phyloP scores from a whole-genome alignment of 139 green algal genomes.

The Chlorella sorokiniana region DNA sequence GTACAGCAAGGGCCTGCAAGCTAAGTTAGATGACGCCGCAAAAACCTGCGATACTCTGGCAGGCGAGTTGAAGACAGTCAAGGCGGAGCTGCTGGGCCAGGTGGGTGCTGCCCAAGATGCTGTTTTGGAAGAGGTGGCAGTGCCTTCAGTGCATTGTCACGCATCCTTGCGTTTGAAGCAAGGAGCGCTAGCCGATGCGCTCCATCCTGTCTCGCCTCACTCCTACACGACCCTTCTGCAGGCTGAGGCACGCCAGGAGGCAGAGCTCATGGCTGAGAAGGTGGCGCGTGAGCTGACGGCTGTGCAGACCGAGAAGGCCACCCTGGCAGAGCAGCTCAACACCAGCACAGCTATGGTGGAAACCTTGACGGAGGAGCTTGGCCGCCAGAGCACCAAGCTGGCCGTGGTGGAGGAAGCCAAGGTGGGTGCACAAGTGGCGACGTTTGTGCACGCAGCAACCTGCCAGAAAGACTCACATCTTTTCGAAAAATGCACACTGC shows the following conservation, averaged over 20 bases:
- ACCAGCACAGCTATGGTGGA: background rate
- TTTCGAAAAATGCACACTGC: background rate
- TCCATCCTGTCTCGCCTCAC: no score
- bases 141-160: no score
- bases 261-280: background rate
- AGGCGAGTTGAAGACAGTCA: background rate
- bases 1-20: background rate
- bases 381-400: background rate
- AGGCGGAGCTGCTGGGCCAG: background rate
- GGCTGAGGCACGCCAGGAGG: background rate
- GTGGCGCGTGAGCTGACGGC: background rate
- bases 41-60: background rate
- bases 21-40: background rate
- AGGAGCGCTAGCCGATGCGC: no score
- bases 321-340: background rate
- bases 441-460: background rate
- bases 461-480: background rate
- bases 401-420: background rate
- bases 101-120: conserved; percentile 1
- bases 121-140: no score
- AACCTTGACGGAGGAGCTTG: background rate
- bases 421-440: background rate
- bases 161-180: no score
- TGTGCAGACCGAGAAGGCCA: background rate
- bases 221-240: no score